Evolutionary conservation across 2,329 filamentous ascomycete species (phyloP), one percentile per base, ranked within the genome.

Genomic region (Talaromyces funiculosus): DNA sequence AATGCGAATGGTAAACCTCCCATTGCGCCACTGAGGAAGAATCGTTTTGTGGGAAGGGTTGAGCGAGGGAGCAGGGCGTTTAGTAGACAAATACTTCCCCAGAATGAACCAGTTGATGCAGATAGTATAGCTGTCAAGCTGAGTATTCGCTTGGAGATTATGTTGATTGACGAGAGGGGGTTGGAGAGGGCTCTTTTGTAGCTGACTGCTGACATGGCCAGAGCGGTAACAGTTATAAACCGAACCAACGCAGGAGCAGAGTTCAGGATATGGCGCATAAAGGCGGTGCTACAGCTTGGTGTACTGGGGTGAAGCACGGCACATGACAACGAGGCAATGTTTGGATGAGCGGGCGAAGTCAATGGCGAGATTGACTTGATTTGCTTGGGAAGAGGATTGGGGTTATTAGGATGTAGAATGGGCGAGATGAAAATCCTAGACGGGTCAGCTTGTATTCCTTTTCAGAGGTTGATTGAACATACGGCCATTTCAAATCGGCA

Each of bases 71-170:
- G 81, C 69, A 88, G 82, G 49, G 83, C 79, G 74, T 96, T 90
- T 80, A 97, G 92, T 69, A 97, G 82, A 78, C 93, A 99, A 67
- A 97, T 87, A 61, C 86, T 88, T 0, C 87, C 92, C 94, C 94
- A 99, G 33, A 86, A 85, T 0, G 90, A 90, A 14, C 90, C 91
- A 61, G 96, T 86, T n/a, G 90, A 83, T 16, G 90, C 90, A 0
- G 92, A 92, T 53, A 91, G 78, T 68, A 96, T 92, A 4, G 90
- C 81, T 0, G 88, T 87, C 72, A 90, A 86, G 63, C 88, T 84
- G 31, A 97, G 81, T 20, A 93, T 87, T 33, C 82, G 81, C 35
- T 85, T 82, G 1, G 89, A 80, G 10, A 97, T 81, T 4, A 72
- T 72, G 70, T 89, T 89, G 12, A 92, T 74, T 2, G 87, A 84